A percentile compares a stretch with the other conserved stretches of the same genome.
Evolutionary conservation across 2,329 filamentous ascomycete genomes (phyloP).

Genomic region (Fusarium luffae): DNA sequence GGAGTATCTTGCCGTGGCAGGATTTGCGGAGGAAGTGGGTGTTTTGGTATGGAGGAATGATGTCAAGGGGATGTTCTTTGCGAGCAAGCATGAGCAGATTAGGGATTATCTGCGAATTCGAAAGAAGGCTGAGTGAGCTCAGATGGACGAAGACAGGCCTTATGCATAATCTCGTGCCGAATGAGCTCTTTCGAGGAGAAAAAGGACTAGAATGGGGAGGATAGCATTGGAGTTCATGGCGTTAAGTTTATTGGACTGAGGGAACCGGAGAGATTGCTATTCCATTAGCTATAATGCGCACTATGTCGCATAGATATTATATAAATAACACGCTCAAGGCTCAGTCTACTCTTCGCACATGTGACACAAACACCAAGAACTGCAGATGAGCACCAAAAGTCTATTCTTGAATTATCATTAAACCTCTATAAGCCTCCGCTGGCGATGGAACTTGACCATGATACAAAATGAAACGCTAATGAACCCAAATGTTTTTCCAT

Average conservation of each 20-base stretch:
- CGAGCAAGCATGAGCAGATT: constrained; percentile 90
- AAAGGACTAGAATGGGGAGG: not conserved
- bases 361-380: not conserved
- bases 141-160: not conserved
- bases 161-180: not conserved
- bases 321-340: not conserved
- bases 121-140: constrained; percentile 59
- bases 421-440: not conserved
- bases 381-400: not conserved
- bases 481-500: not conserved
- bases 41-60: constrained; percentile 91
- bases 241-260: constrained; percentile 9
- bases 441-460: not conserved
- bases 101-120: constrained; percentile 79
- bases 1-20: constrained; percentile 76
- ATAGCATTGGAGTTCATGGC: constrained; percentile 40
- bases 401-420: not conserved
- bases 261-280: not conserved
- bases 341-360: not conserved
- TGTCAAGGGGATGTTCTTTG: constrained; percentile 85
- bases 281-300: not conserved
- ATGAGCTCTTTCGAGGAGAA: not conserved
- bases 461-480: constrained; percentile 5
- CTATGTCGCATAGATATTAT: not conserved
- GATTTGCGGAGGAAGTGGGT: constrained; percentile 89